These are phyloP conservation scores for Cutaneotrichosporon arboriforme DNA, from an alignment of 1,284 basidiomycete genomes.

Conservation along the genomic window DNA sequence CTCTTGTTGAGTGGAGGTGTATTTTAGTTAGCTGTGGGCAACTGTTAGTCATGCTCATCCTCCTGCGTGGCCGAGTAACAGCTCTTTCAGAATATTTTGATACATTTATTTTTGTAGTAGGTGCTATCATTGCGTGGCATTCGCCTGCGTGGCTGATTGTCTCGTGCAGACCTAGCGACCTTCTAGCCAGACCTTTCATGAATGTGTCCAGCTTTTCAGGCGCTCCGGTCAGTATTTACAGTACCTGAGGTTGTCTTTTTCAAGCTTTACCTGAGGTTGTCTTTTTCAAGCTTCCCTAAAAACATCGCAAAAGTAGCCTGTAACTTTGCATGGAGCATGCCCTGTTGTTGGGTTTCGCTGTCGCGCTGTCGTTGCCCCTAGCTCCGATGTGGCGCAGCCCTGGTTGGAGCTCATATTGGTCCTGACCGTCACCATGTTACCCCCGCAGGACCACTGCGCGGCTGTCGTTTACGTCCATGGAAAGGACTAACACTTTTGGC, in stretches of 20 bases:
- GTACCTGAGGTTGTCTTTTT: background rate
- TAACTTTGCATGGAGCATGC: conserved; percentile 19
- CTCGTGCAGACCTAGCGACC: too few relatives aligned
- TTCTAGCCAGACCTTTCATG: conserved; percentile 13
- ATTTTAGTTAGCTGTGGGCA: too few relatives aligned
- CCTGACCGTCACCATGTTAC: background rate
- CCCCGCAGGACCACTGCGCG: conserved; percentile 2
- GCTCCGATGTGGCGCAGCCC: conserved; percentile 1
- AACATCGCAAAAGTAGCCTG: too few relatives aligned
- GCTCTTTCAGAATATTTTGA: conserved; percentile 25
- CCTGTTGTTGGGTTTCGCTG: conserved; percentile 1
- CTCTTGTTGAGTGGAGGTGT: too few relatives aligned
- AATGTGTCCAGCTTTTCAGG: conserved; percentile 13
- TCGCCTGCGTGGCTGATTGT: too few relatives aligned
- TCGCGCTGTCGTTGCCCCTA: conserved; percentile 9
- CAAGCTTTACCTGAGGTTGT: conserved; percentile 5
- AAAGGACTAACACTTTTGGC: conserved; percentile 10
- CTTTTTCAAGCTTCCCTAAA: conserved; percentile 10
- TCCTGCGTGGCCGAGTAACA: too few relatives aligned
- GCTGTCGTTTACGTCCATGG: conserved; percentile 7
- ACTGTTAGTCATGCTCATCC: too few relatives aligned
- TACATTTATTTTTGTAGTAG: conserved; percentile 28
- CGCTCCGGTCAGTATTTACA: conserved; percentile 5
- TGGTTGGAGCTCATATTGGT: conserved; percentile 8
- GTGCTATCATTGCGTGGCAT: conserved; percentile 27